phyloP scores from a whole-genome alignment of 768 basidiomycete species.

The Russula earlei region DNA sequence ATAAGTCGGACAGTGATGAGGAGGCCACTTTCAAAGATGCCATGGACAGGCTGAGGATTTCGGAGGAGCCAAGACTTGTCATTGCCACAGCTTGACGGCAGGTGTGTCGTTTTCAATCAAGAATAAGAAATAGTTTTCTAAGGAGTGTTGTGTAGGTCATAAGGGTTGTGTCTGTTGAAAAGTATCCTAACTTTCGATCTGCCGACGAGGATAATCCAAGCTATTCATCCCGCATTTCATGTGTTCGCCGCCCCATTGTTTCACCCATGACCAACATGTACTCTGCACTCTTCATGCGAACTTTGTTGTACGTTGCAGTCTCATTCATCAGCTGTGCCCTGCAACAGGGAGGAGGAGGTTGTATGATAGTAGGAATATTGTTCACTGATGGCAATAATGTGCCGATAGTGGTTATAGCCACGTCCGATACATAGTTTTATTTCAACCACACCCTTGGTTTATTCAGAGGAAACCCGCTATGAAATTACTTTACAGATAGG shows the following conservation, averaged over 20 bases:
- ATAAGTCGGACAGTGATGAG: slow-evolving; percentile 20
- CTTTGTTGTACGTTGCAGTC: no score
- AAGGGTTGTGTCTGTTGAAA: neutral
- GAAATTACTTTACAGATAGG: neutral
- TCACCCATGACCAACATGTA: no score
- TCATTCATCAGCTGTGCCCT: no score
- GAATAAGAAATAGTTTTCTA: neutral
- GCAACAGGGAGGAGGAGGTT: no score
- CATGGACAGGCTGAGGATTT: slow-evolving; percentile 50
- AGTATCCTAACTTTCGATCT: neutral
- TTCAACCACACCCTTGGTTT: neutral
- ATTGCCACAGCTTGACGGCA: slow-evolving; percentile 23
- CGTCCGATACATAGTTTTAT: neutral
- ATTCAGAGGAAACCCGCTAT: neutral
- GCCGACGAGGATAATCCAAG: neutral
- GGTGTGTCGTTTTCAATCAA: neutral
- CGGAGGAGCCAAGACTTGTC: slow-evolving; percentile 26
- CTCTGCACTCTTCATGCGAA: neutral
- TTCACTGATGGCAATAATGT: no score
- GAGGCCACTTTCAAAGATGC: slow-evolving; percentile 53
- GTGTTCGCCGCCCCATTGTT: no score
- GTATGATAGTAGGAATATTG: no score
- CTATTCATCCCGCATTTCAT: neutral
- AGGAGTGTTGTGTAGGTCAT: neutral
- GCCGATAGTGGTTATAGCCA: neutral